Evolutionary conservation across 1,139 yeast genomes (phyloP), one percentile per base, ranked within the genome.

Genomic region (Kodamaea ohmeri): DNA sequence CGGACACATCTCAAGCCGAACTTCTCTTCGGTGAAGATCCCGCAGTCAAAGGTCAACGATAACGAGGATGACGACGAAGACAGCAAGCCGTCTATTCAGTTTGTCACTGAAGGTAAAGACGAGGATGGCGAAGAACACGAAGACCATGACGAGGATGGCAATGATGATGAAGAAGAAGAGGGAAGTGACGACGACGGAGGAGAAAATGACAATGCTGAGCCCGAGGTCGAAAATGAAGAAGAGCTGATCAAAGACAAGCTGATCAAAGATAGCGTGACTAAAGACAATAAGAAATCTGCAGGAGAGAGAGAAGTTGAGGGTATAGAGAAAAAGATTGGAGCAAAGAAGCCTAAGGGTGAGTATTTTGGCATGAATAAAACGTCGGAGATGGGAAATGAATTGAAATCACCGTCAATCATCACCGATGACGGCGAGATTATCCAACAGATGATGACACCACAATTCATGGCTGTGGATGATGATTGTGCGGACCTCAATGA

Each of bases 11-110:
- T 57, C 53, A 69, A 78, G 35, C 94, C 95, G 0, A 80, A 82
- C 39, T 88, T 88, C 53, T 78, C 87, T 29, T 85, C 95, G 1
- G 81, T 80, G 36, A 83, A 88, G 34, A 75, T 86, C 38, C 96
- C 96, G 1, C 75, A 78, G 40, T 79, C 95, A 0, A 78, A 74
- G 47, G 74, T 86, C 1, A 63, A 80, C 34, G 88, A 81, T 40
- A 85, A 81, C 37, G 87, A 83, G 0, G 76, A 75, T 11, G 86
- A 83, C 9, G 59, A 50, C 1, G 60, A 48, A 5, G 52, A 46
- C 4, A 31, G 25, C 20, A 61, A 57, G 37, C 64, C 65, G 2
- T 54, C 67, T 0, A 61, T 66, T 37, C 55, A 57, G 24, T 66
- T 66, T 42, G 61, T 63, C 3, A 19, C 6, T 9, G 32, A 29